These are phyloP conservation scores for Astrothelium macrocarpum DNA, from an alignment of 495 filamentous ascomycete species.

Conservation along the genomic window DNA sequence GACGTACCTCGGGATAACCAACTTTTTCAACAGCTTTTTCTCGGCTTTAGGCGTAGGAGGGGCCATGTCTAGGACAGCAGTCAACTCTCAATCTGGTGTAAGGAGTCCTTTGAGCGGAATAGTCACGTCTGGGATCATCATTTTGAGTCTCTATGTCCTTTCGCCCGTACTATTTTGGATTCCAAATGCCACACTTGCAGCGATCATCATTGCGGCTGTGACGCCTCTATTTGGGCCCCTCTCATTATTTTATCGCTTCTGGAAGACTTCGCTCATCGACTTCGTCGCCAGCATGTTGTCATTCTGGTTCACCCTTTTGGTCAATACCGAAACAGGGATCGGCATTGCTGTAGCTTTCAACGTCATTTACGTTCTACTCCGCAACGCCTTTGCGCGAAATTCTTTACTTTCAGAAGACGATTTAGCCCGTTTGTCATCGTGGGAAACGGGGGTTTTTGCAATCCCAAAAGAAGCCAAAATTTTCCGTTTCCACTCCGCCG, in stretches of 20 bases:
- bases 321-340: slow-evolving; percentile 40
- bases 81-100: slow-evolving; percentile 37
- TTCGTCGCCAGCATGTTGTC: slow-evolving; percentile 41
- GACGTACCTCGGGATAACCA: slow-evolving; percentile 38
- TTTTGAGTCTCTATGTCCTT: slow-evolving; percentile 41
- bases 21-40: slow-evolving; percentile 43
- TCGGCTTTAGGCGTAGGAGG: slow-evolving; percentile 40
- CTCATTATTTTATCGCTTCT: slow-evolving; percentile 38
- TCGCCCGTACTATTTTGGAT: slow-evolving; percentile 43
- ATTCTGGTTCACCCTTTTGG: slow-evolving; percentile 43
- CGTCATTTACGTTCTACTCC: slow-evolving; percentile 38
- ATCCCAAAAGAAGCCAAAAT: slow-evolving; percentile 34
- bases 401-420: slow-evolving; percentile 13
- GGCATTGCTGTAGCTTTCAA: slow-evolving; percentile 38
- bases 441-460: slow-evolving; percentile 11
- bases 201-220: slow-evolving; percentile 38
- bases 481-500: slow-evolving; percentile 34
- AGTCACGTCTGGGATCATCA: slow-evolving; percentile 39
- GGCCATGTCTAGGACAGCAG: slow-evolving; percentile 41
- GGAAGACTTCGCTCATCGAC: slow-evolving; percentile 40
- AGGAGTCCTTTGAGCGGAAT: slow-evolving; percentile 38
- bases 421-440: slow-evolving; percentile 8
- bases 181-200: slow-evolving; percentile 40
- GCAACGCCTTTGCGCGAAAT: slow-evolving; percentile 34
- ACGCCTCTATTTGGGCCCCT: slow-evolving; percentile 37